phyloP scores from a whole-genome alignment of 1,284 basidiomycete genomes.

The Gymnopus androsaceus region DNA sequence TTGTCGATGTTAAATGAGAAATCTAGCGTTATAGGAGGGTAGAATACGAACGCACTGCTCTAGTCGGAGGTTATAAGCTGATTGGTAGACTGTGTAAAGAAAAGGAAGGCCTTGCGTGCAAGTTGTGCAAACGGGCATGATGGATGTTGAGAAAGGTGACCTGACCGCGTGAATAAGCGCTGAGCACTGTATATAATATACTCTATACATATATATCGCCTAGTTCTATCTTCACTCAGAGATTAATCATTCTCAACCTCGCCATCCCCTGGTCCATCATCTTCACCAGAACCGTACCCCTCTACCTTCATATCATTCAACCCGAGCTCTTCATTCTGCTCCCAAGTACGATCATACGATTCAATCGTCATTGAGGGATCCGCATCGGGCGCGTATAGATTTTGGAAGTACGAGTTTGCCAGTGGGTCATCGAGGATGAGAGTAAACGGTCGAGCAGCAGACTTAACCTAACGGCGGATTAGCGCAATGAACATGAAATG shows the following conservation, averaged over 20 bases:
- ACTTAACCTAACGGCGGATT: conserved; percentile 60
- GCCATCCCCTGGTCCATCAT: conserved; percentile 15
- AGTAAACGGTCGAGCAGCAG: conserved; percentile 79
- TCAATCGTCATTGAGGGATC: conserved; percentile 91
- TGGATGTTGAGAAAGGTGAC: background rate
- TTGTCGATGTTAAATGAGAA: conserved; percentile 9
- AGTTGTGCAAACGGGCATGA: conserved; percentile 83
- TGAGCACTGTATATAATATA: background rate
- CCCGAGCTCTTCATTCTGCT: conserved; percentile 96
- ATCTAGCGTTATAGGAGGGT: background rate
- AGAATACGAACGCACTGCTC: conserved; percentile 64
- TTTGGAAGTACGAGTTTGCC: conserved; percentile 95
- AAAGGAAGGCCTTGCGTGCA: conserved; percentile 70
- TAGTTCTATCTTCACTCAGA: background rate
- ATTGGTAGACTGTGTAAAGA: conserved; percentile 85
- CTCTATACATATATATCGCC: background rate
- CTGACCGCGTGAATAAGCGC: no score
- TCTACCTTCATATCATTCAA: conserved; percentile 97
- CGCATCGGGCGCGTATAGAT: conserved; percentile 89
- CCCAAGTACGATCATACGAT: conserved; percentile 80
- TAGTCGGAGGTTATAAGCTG: conserved; percentile 80
- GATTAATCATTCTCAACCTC: background rate
- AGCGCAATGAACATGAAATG: background rate
- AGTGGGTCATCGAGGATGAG: conserved; percentile 95
- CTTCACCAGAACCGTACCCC: conserved; percentile 60